Conservation (phyloP, 495 filamentous ascomycete genomes). For the Aspergillus saccharolyticus region DNA sequence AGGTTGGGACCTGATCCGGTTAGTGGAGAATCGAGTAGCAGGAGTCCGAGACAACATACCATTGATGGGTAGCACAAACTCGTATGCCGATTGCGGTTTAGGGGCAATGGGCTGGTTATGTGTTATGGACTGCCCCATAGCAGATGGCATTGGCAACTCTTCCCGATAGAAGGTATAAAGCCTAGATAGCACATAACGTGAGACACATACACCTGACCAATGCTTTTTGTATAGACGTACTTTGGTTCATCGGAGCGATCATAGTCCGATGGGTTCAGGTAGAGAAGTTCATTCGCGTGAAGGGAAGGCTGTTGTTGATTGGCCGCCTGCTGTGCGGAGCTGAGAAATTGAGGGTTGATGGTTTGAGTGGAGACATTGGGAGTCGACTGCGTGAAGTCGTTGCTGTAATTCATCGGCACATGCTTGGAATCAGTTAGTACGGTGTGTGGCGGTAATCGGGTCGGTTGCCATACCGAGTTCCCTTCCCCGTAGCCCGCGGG, state of each 20-base stretch:
- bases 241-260: slow-evolving; percentile 22
- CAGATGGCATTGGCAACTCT: slow-evolving; percentile 25
- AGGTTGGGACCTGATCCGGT: slow-evolving; percentile 10
- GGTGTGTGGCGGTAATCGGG: background rate
- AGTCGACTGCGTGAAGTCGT: slow-evolving; percentile 28
- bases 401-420: slow-evolving; percentile 29
- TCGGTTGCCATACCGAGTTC: slow-evolving; percentile 19
- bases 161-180: slow-evolving; percentile 31
- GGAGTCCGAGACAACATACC: slow-evolving; percentile 9
- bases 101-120: slow-evolving; percentile 3
- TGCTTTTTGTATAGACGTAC: slow-evolving; percentile 15
- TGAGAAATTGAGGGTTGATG: slow-evolving; percentile 41
- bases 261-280: slow-evolving; percentile 26
- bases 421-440: slow-evolving; percentile 17
- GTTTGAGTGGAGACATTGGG: slow-evolving; percentile 26
- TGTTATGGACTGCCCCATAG: slow-evolving; percentile 8
- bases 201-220: background rate
- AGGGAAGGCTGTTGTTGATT: slow-evolving; percentile 19
- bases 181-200: slow-evolving; percentile 13
- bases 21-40: background rate
- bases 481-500: slow-evolving; percentile 25
- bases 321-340: slow-evolving; percentile 20
- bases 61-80: slow-evolving; percentile 10
- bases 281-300: slow-evolving; percentile 26
- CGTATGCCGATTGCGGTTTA: background rate